Evolutionary conservation across 1,139 yeast species (phyloP), one percentile per base, ranked within the genome.

Genomic region (Yamadazyma atmosphaerica): DNA sequence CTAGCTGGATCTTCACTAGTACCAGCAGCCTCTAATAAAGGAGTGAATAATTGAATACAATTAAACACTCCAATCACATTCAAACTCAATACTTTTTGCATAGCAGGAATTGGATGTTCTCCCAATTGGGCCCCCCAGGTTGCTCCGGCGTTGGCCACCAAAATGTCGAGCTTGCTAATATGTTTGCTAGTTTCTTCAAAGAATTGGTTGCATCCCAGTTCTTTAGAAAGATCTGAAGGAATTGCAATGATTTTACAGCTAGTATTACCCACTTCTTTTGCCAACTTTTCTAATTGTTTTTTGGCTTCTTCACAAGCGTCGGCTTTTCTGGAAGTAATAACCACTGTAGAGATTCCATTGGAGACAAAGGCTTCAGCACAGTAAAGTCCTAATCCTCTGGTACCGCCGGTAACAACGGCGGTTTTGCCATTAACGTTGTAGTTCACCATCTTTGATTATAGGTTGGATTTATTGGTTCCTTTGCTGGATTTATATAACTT

Each of bases 111-210:
- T 1, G 87, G 81, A 54, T 84, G 90, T 4, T 65, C 65, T 32
- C 71, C 82, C 40, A 84, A 62, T 22, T 75, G 77, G 4, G 81
- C 84, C 23, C 90, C 92, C 92, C 92, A 85, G 12, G 84, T 65
- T 9, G 90, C 89, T 35, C 94, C 94, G 11, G 92, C 92, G 52
- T 85, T 85, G 42, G 90, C 88, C 50, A 83, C 68, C 45, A 85
- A 67, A 44, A 85, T 81, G 54, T 85, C 81, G 24, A 83, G 71
- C 52, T 71, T 68, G 28, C 63, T 61, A 15, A 72, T 72, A 31
- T 60, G 62, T 41, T 63, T 60, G 27, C 60, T 45, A 21, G 79
- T 76, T 34, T 68, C 72, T 7, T 67, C 60, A 38, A 54, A 65
- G 48, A 85, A 74, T 24, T 63, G 54, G 40, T 67, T 62, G 39